Evolutionary conservation across 495 filamentous ascomycete genomes (phyloP).

Genomic region (Xylaria telfairii): DNA sequence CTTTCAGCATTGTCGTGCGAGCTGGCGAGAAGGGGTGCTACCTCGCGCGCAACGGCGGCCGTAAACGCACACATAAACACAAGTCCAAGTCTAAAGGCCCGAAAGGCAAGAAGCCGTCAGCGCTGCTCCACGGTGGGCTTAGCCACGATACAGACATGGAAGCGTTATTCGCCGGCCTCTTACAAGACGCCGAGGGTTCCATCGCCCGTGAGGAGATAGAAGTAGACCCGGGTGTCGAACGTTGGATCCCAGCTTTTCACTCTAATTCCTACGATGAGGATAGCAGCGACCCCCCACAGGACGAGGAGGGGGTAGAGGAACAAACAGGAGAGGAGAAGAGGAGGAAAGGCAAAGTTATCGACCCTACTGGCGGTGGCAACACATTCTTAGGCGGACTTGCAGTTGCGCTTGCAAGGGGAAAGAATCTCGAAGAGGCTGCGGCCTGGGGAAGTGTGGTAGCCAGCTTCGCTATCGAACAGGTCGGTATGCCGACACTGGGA

Average conservation of each 20-base stretch:
- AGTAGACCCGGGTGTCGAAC: constrained; percentile 59
- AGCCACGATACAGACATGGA: constrained; percentile 60
- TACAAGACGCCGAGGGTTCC: constrained; percentile 55
- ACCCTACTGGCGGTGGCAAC: constrained; percentile 97
- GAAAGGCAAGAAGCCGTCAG: constrained; percentile 48
- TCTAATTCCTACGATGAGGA: constrained; percentile 11
- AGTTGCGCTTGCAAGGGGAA: constrained; percentile 72
- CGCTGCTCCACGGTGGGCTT: constrained; percentile 49
- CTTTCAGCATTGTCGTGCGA: constrained; percentile 60
- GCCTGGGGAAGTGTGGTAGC: constrained; percentile 84
- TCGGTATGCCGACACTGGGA: constrained; percentile 75
- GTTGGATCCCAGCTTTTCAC: constrained; percentile 64
- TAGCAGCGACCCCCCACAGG: constrained; percentile 35
- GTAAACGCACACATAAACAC: constrained; percentile 47
- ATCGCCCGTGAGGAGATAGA: constrained; percentile 65
- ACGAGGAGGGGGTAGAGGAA: constrained; percentile 37
- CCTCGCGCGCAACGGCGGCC: constrained; percentile 57
- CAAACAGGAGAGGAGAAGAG: constrained; percentile 47
- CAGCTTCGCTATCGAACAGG: constrained; percentile 93
- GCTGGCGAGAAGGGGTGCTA: constrained; percentile 58
- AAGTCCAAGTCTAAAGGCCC: constrained; percentile 36
- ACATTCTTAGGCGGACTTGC: constrained; percentile 86
- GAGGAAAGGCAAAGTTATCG: constrained; percentile 63
- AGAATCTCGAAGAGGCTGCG: constrained; percentile 69
- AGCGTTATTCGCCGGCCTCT: constrained; percentile 56